phyloP scores from a whole-genome alignment of 192 early-diverging fungal species.

The Backusella sp. region DNA sequence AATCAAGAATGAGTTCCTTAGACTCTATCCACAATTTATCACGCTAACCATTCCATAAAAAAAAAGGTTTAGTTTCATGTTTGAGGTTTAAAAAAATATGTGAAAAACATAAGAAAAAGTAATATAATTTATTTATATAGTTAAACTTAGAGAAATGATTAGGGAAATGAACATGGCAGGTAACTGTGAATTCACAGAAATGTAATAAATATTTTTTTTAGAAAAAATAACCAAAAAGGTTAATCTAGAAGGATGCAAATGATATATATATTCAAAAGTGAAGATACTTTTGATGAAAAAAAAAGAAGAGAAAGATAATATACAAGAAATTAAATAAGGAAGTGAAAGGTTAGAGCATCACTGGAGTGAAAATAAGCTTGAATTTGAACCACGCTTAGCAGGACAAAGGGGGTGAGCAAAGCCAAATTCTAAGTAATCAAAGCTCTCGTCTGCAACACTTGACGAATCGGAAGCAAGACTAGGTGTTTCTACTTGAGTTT shows the following conservation, averaged over 20 bases:
- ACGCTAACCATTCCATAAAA: too few species aligned
- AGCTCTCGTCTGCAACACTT: background rate
- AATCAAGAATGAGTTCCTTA: too few species aligned
- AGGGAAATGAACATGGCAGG: too few species aligned
- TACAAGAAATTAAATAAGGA: background rate
- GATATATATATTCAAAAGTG: background rate
- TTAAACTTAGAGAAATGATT: too few species aligned
- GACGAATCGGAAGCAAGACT: background rate
- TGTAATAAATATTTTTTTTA: too few species aligned
- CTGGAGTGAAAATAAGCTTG: background rate
- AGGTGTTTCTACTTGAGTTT: background rate
- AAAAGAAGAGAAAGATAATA: background rate
- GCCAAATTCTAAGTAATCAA: background rate
- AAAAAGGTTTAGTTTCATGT: too few species aligned
- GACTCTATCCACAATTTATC: too few species aligned
- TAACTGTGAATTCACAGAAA: too few species aligned
- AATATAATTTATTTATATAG: too few species aligned
- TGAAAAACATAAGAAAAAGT: too few species aligned
- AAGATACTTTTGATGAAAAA: background rate
- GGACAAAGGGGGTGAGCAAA: slow-evolving; percentile 13
- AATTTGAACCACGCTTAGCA: slow-evolving; percentile 13
- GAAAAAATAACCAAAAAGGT: background rate
- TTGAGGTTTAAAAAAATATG: too few species aligned
- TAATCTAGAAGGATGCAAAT: background rate
- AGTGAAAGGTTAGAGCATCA: background rate